Evolutionary conservation across 2,329 filamentous ascomycete genomes (phyloP).

Genomic region (Moelleriella libera): DNA sequence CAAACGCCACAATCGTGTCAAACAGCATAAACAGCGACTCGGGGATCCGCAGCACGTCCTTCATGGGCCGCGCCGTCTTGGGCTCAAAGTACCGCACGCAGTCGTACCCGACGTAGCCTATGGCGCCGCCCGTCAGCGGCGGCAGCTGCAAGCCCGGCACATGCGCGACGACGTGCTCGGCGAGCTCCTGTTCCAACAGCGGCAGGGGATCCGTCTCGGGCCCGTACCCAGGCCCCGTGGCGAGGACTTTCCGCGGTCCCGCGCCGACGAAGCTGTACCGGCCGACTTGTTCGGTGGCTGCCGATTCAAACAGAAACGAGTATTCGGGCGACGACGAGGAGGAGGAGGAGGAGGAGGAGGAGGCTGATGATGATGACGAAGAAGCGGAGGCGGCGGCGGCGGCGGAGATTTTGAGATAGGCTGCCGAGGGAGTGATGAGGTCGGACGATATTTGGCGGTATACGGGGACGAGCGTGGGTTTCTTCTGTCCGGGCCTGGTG

Average conservation of each 20-base stretch:
- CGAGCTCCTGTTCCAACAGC: slow-evolving; percentile 66
- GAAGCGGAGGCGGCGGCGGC: too few species aligned
- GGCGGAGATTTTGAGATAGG: slow-evolving; percentile 81
- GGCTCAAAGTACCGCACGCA: slow-evolving; percentile 97
- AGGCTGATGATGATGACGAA: too few species aligned
- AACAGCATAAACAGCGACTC: slow-evolving; percentile 97
- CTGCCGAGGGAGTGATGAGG: slow-evolving; percentile 84
- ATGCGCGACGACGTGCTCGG: slow-evolving; percentile 63
- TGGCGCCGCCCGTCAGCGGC: slow-evolving; percentile 77
- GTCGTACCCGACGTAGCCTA: slow-evolving; percentile 95
- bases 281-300: slow-evolving; percentile 83
- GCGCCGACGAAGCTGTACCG: slow-evolving; percentile 92
- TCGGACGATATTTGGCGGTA: slow-evolving; percentile 81
- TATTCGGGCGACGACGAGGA: slow-evolving; percentile 48
- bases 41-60: slow-evolving; percentile 77
- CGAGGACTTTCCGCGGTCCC: slow-evolving; percentile 64
- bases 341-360: too few species aligned
- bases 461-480: slow-evolving; percentile 64
- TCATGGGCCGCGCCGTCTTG: slow-evolving; percentile 77
- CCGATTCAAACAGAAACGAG: slow-evolving; percentile 93
- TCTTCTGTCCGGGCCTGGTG: slow-evolving; percentile 8
- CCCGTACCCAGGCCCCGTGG: slow-evolving; percentile 79
- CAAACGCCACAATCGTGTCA: slow-evolving; percentile 86
- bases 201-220: slow-evolving; percentile 74
- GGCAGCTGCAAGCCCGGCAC: slow-evolving; percentile 75